These are phyloP conservation scores for Candida gigantensis DNA, from an alignment of 1,139 yeast species.

Conservation along the genomic window DNA sequence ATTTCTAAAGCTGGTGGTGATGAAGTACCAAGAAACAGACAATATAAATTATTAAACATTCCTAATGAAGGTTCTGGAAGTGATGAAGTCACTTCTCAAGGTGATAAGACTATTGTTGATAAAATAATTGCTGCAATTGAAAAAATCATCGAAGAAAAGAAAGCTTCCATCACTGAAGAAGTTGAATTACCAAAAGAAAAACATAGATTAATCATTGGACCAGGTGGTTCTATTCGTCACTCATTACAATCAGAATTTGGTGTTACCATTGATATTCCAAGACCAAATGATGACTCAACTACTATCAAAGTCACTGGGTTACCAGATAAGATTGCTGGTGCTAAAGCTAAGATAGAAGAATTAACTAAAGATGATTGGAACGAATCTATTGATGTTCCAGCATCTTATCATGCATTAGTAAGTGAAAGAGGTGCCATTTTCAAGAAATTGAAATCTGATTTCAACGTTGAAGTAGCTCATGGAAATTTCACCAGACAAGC, in stretches of 20 bases:
- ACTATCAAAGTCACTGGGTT: constrained; percentile 54
- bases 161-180: constrained; percentile 58
- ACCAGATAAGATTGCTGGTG: constrained; percentile 61
- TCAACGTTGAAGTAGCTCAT: constrained; percentile 63
- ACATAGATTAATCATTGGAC: constrained; percentile 79
- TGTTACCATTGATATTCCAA: constrained; percentile 70
- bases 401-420: constrained; percentile 56
- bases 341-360: constrained; percentile 52
- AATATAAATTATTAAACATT: constrained; percentile 64
- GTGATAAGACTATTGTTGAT: constrained; percentile 74
- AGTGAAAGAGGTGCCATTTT: constrained; percentile 70
- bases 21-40: constrained; percentile 43
- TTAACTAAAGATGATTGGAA: constrained; percentile 57
- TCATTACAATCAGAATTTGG: constrained; percentile 68
- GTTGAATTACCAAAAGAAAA: constrained; percentile 70
- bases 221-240: constrained; percentile 76
- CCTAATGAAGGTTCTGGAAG: constrained; percentile 75
- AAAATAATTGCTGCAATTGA: constrained; percentile 67
- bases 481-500: constrained; percentile 57
- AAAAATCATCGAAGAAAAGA: constrained; percentile 63
- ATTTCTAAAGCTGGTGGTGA: constrained; percentile 81
- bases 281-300: constrained; percentile 50
- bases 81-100: constrained; percentile 64
- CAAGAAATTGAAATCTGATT: constrained; percentile 55
- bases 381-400: constrained; percentile 56